phyloP scores from a whole-genome alignment of 352 stramenopile species.

The Thraustochytrium sp. region DNA sequence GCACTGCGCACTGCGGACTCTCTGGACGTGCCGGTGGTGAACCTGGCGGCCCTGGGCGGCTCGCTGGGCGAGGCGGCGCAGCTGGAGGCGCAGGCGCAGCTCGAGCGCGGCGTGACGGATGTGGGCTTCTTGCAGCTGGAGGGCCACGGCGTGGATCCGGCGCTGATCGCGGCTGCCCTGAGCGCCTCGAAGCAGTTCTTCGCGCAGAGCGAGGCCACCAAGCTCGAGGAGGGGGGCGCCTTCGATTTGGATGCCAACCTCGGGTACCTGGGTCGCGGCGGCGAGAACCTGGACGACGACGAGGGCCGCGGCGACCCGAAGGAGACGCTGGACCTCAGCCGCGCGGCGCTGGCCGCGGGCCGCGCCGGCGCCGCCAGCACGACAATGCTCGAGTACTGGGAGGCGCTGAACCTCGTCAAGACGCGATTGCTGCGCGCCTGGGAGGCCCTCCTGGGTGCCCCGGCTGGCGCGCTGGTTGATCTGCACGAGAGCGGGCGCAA shows the following conservation, averaged over 20 bases:
- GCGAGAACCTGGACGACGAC: neutral
- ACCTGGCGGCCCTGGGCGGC: neutral
- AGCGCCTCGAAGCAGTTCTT: neutral
- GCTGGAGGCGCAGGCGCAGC: neutral
- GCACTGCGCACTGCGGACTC: neutral
- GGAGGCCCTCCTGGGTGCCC: neutral
- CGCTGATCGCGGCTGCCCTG: neutral
- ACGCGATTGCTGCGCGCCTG: neutral
- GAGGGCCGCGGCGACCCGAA: neutral
- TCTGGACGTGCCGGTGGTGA: neutral
- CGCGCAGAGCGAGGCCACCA: neutral
- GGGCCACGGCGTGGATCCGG: neutral
- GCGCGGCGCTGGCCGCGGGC: neutral
- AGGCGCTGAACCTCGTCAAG: neutral
- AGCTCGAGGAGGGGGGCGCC: neutral
- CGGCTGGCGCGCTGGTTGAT: neutral
- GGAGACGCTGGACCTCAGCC: neutral
- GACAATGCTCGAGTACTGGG: neutral
- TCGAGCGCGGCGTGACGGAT: neutral
- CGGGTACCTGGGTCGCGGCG: neutral
- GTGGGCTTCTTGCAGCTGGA: neutral
- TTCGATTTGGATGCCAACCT: neutral
- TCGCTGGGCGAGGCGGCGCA: neutral
- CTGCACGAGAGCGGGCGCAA: neutral
- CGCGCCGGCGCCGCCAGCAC: neutral